These are phyloP conservation scores for Alternaria gaisen DNA, from an alignment of 2,329 filamentous ascomycete species.

Conservation along the genomic window DNA sequence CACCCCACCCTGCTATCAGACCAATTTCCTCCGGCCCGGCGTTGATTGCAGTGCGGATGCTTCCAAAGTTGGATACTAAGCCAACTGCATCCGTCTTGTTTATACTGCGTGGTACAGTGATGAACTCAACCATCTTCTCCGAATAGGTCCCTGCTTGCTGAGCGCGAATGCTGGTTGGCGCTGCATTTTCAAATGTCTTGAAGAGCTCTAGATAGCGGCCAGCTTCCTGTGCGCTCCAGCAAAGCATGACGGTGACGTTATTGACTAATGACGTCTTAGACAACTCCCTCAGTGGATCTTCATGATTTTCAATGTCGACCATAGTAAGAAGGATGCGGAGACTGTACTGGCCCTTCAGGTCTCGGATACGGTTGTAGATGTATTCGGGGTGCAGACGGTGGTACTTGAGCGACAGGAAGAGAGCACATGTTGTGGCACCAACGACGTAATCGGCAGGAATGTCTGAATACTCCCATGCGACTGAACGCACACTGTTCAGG, in stretches of 20 bases:
- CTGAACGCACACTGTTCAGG: conserved; percentile 78
- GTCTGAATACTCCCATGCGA: conserved; percentile 96
- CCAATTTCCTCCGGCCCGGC: conserved; percentile 85
- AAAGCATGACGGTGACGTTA: conserved; percentile 88
- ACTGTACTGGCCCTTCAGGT: conserved; percentile 84
- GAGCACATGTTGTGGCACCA: conserved; percentile 84
- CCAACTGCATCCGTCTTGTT: conserved; percentile 96
- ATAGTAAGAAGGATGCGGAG: conserved; percentile 87
- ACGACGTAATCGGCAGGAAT: conserved; percentile 95
- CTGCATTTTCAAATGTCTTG: conserved; percentile 92
- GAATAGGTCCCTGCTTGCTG: conserved; percentile 85
- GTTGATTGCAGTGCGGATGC: conserved; percentile 84
- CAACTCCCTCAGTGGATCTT: conserved; percentile 86
- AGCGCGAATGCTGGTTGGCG: conserved; percentile 81
- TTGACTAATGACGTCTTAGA: conserved; percentile 93
- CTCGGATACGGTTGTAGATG: conserved; percentile 90
- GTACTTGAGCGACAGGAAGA: conserved; percentile 96
- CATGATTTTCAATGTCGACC: conserved; percentile 95
- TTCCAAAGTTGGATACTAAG: conserved; percentile 91
- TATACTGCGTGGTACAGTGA: conserved; percentile 86
- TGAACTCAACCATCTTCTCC: conserved; percentile 89
- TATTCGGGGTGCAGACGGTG: conserved; percentile 97
- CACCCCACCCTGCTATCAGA: conserved; percentile 90
- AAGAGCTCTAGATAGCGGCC: conserved; percentile 93
- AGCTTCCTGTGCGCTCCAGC: conserved; percentile 93